Conservation (phyloP, 495 filamentous ascomycete species). For the Podospora bellae-mahoneyi region DNA sequence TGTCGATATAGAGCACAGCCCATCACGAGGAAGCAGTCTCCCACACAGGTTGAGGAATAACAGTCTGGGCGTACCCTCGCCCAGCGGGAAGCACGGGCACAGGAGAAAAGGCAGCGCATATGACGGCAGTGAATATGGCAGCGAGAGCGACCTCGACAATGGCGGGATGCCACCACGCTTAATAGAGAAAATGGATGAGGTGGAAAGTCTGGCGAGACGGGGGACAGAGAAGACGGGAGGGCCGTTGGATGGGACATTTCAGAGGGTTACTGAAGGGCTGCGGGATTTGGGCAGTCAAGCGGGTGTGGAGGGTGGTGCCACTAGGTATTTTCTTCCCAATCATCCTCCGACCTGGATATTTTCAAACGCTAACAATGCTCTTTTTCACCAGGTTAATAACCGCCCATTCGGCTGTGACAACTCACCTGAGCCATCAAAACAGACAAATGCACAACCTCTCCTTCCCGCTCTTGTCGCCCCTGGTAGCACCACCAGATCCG, state of each 20-base stretch:
- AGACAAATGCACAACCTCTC: constrained; percentile 75
- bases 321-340: constrained; percentile 54
- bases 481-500: constrained; percentile 48
- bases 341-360: not conserved
- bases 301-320: constrained; percentile 72
- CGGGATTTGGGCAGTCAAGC: constrained; percentile 79
- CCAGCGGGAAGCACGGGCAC: constrained; percentile 34
- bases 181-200: constrained; percentile 70
- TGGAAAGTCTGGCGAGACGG: constrained; percentile 69
- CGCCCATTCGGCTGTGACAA: constrained; percentile 78
- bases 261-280: constrained; percentile 67
- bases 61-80: constrained; percentile 38
- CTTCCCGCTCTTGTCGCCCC: constrained; percentile 65
- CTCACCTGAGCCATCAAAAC: constrained; percentile 81
- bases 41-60: constrained; percentile 24
- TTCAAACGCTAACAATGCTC: not conserved
- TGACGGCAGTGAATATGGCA: constrained; percentile 61
- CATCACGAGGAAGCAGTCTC: constrained; percentile 22
- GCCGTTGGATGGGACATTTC: constrained; percentile 63
- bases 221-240: constrained; percentile 71
- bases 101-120: constrained; percentile 51
- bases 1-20: constrained; percentile 41
- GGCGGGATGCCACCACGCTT: constrained; percentile 68
- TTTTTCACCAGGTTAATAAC: constrained; percentile 66
- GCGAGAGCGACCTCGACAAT: constrained; percentile 69